Evolutionary conservation across 2,329 filamentous ascomycete species (phyloP).

Genomic region (Trichophyton verrucosum): DNA sequence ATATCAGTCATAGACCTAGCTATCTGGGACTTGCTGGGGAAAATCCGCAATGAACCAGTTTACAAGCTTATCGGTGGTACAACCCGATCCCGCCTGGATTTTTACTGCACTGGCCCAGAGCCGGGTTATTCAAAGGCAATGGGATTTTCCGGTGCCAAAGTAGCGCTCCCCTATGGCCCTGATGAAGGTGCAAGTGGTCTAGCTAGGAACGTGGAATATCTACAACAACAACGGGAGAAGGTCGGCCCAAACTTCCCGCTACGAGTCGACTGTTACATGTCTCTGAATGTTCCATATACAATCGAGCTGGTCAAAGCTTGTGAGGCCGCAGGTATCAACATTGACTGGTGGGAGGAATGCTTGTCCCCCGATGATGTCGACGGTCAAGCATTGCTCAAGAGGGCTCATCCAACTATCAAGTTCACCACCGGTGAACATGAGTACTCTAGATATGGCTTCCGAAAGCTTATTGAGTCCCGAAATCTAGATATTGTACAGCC

Average conservation of each 20-base stretch:
- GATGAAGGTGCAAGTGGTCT: conserved; percentile 74
- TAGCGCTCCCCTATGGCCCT: conserved; percentile 77
- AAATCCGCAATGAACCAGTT: conserved; percentile 82
- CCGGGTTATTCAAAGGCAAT: conserved; percentile 67
- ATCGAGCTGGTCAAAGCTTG: conserved; percentile 80
- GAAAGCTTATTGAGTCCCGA: conserved; percentile 80
- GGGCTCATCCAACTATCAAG: conserved; percentile 76
- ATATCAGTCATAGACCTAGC: conserved; percentile 92
- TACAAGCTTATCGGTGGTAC: conserved; percentile 89
- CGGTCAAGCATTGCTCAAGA: conserved; percentile 79
- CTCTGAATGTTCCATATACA: conserved; percentile 80
- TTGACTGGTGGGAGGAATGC: conserved; percentile 98
- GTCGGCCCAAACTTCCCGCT: conserved; percentile 85
- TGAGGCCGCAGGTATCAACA: conserved; percentile 65
- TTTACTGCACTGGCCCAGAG: conserved; percentile 90
- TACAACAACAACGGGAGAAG: conserved; percentile 68
- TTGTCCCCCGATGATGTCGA: conserved; percentile 84
- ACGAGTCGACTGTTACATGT: conserved; percentile 97
- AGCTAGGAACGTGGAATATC: conserved; percentile 79
- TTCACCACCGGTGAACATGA: conserved; percentile 96
- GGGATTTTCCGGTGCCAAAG: conserved; percentile 86
- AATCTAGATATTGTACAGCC: conserved; percentile 92
- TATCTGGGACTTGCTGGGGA: conserved; percentile 83
- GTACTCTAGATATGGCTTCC: conserved; percentile 87
- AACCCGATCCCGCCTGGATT: conserved; percentile 70